phyloP scores from a whole-genome alignment of 2,329 filamentous ascomycete genomes.

The Diaporthe capsici region DNA sequence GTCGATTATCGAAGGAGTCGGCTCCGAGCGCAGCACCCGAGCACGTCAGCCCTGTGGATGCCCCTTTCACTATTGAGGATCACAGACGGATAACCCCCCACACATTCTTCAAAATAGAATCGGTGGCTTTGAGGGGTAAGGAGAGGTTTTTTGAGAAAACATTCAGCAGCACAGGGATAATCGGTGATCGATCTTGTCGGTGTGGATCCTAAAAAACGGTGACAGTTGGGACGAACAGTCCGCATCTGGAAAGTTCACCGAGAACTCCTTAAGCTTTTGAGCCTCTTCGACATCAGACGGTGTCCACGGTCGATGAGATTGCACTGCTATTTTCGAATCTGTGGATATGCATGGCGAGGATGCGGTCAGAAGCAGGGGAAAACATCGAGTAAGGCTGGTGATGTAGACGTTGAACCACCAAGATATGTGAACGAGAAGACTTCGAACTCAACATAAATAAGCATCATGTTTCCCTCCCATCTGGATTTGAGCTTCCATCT shows the following conservation, averaged over 20 bases:
- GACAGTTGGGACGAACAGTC: constrained; percentile 23
- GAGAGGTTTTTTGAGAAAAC: background rate
- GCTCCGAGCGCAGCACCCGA: constrained; percentile 8
- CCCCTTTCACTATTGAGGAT: constrained; percentile 7
- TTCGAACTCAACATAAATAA: constrained; percentile 9
- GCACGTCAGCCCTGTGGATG: constrained; percentile 22
- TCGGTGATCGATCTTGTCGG: constrained; percentile 3
- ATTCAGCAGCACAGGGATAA: constrained; percentile 26
- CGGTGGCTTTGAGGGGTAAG: background rate
- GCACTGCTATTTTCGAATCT: constrained; percentile 24
- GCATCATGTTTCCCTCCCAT: background rate
- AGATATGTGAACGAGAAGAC: background rate
- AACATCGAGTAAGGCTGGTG: constrained; percentile 4
- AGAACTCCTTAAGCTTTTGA: constrained; percentile 17
- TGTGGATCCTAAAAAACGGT: background rate
- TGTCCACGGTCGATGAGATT: constrained; percentile 7
- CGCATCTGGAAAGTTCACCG: constrained; percentile 6
- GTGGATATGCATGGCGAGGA: constrained; percentile 15
- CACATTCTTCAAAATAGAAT: constrained; percentile 9
- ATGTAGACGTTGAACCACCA: background rate
- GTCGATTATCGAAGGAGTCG: constrained; percentile 15
- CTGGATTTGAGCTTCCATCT: constrained; percentile 6
- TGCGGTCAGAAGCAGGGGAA: background rate
- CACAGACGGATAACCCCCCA: background rate
- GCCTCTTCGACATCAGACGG: constrained; percentile 28